These are phyloP conservation scores for Verticillium tricorpus DNA, from an alignment of 2,329 filamentous ascomycete genomes.

Conservation along the genomic window DNA sequence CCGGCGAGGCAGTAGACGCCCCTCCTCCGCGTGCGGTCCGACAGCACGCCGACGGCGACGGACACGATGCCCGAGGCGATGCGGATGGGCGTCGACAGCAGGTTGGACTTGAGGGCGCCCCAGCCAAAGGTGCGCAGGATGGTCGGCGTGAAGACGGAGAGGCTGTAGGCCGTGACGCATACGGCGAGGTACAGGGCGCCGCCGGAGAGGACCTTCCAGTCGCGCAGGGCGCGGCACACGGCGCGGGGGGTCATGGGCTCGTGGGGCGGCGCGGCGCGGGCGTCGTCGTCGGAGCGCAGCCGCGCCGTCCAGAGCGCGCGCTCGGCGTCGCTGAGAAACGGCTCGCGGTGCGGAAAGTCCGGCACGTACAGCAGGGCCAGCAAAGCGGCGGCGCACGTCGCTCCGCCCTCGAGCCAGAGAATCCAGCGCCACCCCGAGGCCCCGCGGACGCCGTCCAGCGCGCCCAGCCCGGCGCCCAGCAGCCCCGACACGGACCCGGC, in stretches of 20 bases:
- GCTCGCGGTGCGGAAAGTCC: constrained; percentile 12
- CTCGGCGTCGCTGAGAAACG: constrained; percentile 13
- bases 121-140: constrained; percentile 28
- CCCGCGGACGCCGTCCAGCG: constrained; percentile 14
- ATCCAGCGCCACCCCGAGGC: constrained; percentile 19
- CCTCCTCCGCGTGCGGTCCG: constrained; percentile 17
- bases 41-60: constrained; percentile 17
- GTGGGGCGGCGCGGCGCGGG: constrained; percentile 2
- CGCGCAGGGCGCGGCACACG: constrained; percentile 52
- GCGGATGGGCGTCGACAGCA: constrained; percentile 22
- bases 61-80: constrained; percentile 27
- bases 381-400: neutral
- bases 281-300: constrained; percentile 13
- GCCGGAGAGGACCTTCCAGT: constrained; percentile 43
- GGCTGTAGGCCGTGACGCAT: constrained; percentile 22
- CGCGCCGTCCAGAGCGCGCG: constrained; percentile 14
- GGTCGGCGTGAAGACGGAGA: constrained; percentile 27
- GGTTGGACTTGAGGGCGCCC: constrained; percentile 23
- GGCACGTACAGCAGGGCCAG: constrained; percentile 13
- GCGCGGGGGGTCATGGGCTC: constrained; percentile 16
- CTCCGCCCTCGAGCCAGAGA: constrained; percentile 15
- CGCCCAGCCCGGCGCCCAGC: constrained; percentile 17
- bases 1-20: constrained; percentile 18
- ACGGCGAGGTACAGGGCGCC: constrained; percentile 21
- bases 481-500: constrained; percentile 17